Conservation (phyloP, 2,329 filamentous ascomycete species). For the Ambrosiella beaveri region DNA sequence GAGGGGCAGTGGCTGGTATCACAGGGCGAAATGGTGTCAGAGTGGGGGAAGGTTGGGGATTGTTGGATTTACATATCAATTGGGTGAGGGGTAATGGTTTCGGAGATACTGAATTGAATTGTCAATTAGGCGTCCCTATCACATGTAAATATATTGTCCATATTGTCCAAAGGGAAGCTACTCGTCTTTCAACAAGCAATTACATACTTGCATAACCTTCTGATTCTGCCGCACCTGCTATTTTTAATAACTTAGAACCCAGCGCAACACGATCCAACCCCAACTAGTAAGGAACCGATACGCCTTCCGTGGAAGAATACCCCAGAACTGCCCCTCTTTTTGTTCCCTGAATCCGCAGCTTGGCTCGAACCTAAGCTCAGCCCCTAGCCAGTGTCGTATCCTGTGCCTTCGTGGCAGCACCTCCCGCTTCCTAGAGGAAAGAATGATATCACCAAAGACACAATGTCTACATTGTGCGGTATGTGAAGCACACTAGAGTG, state of each 20-base stretch:
- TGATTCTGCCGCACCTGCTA: neutral
- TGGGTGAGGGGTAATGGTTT: neutral
- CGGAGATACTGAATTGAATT: neutral
- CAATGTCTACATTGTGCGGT: neutral
- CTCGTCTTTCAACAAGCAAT: neutral
- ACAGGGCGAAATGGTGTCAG: neutral
- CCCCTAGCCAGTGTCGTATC: conserved; percentile 4
- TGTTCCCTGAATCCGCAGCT: neutral
- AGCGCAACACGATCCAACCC: neutral
- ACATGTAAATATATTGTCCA: neutral
- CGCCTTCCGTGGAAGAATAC: neutral
- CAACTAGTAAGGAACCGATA: conserved; percentile 1
- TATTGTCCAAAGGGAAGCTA: neutral
- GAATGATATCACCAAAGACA: neutral
- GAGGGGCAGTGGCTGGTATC: conserved; percentile 1
- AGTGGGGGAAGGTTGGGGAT: neutral
- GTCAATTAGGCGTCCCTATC: too few relatives aligned
- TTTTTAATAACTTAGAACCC: neutral
- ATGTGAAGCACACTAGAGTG: neutral
- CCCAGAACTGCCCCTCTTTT: conserved; percentile 3
- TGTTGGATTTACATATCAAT: neutral
- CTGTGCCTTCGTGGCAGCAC: neutral
- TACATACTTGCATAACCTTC: neutral
- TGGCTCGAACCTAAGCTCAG: conserved; percentile 1
- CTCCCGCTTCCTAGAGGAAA: neutral